Conservation (phyloP, 257 asterid species). For the Fraxinus pennsylvanica region DNA sequence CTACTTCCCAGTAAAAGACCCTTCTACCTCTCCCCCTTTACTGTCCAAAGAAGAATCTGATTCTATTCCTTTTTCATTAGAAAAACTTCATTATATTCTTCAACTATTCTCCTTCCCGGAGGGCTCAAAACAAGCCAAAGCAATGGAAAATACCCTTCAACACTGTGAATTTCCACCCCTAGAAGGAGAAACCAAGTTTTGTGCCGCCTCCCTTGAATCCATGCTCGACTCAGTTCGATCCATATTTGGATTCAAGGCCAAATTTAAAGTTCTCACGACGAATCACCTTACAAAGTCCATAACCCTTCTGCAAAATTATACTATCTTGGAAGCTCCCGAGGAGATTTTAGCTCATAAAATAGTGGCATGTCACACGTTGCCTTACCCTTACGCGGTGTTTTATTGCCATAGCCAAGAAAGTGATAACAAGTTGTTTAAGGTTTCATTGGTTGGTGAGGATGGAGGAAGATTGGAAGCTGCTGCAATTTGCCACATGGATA, state of each 20-base stretch:
- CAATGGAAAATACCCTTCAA: slow-evolving; percentile 55
- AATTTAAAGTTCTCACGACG: slow-evolving; percentile 49
- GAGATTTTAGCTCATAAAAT: slow-evolving; percentile 39
- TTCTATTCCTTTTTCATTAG: slow-evolving; percentile 64
- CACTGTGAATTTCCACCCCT: slow-evolving; percentile 70
- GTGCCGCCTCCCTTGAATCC: slow-evolving; percentile 71
- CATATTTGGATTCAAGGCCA: slow-evolving; percentile 35
- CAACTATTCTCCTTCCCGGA: slow-evolving; percentile 44
- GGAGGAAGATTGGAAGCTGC: slow-evolving; percentile 66
- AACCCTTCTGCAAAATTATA: slow-evolving; percentile 57
- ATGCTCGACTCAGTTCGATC: slow-evolving; percentile 53
- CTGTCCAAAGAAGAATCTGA: slow-evolving; percentile 62
- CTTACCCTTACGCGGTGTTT: slow-evolving; percentile 83
- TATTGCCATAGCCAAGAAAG: slow-evolving; percentile 72
- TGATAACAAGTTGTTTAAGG: slow-evolving; percentile 55
- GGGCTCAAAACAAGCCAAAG: slow-evolving; percentile 62
- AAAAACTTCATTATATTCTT: slow-evolving; percentile 47
- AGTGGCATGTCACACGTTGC: slow-evolving; percentile 68
- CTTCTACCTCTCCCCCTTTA: slow-evolving; percentile 57
- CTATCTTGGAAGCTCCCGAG: slow-evolving; percentile 37
- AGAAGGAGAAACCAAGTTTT: slow-evolving; percentile 68
- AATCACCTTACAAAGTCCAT: slow-evolving; percentile 34
- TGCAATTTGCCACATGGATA: slow-evolving; percentile 82
- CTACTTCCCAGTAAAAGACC: slow-evolving; percentile 55
- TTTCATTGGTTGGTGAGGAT: slow-evolving; percentile 55